Base-by-base conservation (phyloP, 768 basidiomycete species). In the Hericium erinaceus region DNA sequence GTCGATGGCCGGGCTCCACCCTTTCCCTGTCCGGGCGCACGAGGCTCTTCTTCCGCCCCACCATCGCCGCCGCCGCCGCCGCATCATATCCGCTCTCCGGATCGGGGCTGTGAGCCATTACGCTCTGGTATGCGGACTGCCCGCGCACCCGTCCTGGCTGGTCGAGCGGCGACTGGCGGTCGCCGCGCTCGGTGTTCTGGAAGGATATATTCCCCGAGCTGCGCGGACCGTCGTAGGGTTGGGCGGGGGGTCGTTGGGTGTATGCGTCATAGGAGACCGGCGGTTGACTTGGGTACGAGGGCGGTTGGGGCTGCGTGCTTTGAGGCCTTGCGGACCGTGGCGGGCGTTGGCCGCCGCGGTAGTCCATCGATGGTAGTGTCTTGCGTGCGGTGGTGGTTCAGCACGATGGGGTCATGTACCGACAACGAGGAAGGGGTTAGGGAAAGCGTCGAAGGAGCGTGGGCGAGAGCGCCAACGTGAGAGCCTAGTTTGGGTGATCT, bases 1-100 rank as follows among this genome's bases (percentile, higher is more conserved):
- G 85, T 52, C 93, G 81, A 75, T 98, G 93, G 44, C 84, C 84
- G 10, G 94, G 93, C 66, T 98, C 94, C 64, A 98, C 91, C 77
- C 95, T 92, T 76, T 97, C 95, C 57, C 95, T 77, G 71, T 99
- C 95, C 4, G 95, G 95, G 57, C 80, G 77, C 55, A 98, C 90
- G 16, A 99, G 79, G 68, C 87, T 90, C 78, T 94, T 95, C 79
- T 97, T 98, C 68, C 97, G 75, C 58, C 77, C 73, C 7, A 91
- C 80, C 58, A 77, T 75, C 15, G 75, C 71, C 2, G 77, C 75
- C 63, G 82, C 82, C 77, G 56, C 44, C 60, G 70, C 64, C 48
- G 59, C 2, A 33, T 33, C 33, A 62, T 65, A 57, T 61, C 66
- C 54, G 54, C 49, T 57, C 57, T 73, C 68, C 57, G 69, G 55